phyloP scores from a whole-genome alignment of 2,329 filamentous ascomycete species.

The Cordyceps tenuipes region DNA sequence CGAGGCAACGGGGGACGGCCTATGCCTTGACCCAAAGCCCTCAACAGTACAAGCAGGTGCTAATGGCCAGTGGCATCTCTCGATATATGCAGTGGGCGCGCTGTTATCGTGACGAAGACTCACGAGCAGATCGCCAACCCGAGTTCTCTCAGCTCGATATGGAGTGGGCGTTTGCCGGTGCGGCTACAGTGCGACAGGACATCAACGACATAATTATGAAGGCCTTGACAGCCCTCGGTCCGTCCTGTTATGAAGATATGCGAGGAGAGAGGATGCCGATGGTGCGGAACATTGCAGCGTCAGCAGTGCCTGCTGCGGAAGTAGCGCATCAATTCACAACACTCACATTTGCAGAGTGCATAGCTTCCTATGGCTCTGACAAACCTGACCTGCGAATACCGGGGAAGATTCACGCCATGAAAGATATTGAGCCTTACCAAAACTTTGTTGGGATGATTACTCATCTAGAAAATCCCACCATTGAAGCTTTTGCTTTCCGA shows the following conservation, averaged over 20 bases:
- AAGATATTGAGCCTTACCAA: slow-evolving; percentile 47
- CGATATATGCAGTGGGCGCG: slow-evolving; percentile 88
- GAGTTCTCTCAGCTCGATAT: slow-evolving; percentile 90
- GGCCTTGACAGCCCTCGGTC: slow-evolving; percentile 21
- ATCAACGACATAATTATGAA: slow-evolving; percentile 27
- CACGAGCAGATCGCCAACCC: slow-evolving; percentile 85
- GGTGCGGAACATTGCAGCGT: slow-evolving; percentile 19
- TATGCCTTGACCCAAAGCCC: slow-evolving; percentile 95
- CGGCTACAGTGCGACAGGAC: slow-evolving; percentile 24
- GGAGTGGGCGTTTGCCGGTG: slow-evolving; percentile 80
- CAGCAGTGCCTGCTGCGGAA: background rate
- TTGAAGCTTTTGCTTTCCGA: slow-evolving; percentile 67
- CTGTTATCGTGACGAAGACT: slow-evolving; percentile 92
- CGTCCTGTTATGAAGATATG: slow-evolving; percentile 56
- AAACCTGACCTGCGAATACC: slow-evolving; percentile 83
- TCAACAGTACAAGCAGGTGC: slow-evolving; percentile 96
- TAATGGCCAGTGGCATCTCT: slow-evolving; percentile 82
- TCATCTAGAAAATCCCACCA: slow-evolving; percentile 54
- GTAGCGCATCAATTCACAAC: slow-evolving; percentile 25
- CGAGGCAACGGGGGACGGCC: slow-evolving; percentile 62
- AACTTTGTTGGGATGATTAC: slow-evolving; percentile 69
- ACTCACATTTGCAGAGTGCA: slow-evolving; percentile 41
- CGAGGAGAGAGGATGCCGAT: slow-evolving; percentile 27
- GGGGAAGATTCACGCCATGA: slow-evolving; percentile 55
- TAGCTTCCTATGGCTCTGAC: slow-evolving; percentile 75